Conservation (phyloP, 2,329 filamentous ascomycete species). For the Fusarium ambrosium region DNA sequence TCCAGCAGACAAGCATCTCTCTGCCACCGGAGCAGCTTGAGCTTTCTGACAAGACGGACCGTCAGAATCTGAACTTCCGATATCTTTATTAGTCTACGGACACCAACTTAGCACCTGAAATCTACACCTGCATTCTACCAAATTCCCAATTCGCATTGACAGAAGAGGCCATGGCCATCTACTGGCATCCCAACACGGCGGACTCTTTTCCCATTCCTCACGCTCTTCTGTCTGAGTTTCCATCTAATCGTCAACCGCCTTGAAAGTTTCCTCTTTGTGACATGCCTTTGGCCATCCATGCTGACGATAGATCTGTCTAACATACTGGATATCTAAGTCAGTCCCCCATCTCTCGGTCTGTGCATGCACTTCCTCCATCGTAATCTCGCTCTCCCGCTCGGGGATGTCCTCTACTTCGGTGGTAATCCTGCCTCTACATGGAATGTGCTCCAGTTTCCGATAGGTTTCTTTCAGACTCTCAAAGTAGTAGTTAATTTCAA, state of each 20-base stretch:
- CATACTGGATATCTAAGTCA: slow-evolving; percentile 34
- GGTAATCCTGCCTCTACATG: slow-evolving; percentile 19
- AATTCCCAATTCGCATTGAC: background rate
- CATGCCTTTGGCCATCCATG: slow-evolving; percentile 53
- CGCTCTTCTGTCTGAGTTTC: background rate
- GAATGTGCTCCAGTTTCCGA: slow-evolving; percentile 38
- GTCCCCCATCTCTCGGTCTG: slow-evolving; percentile 21
- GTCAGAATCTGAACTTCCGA: slow-evolving; percentile 34
- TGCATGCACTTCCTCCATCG: slow-evolving; percentile 29
- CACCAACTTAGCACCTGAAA: background rate
- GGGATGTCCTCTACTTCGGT: slow-evolving; percentile 13
- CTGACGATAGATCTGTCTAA: slow-evolving; percentile 46
- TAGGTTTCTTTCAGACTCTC: slow-evolving; percentile 45
- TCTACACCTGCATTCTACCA: background rate
- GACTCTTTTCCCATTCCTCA: background rate
- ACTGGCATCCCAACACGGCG: background rate
- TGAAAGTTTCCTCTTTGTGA: slow-evolving; percentile 43
- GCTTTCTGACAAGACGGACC: slow-evolving; percentile 39
- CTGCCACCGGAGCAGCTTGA: slow-evolving; percentile 4
- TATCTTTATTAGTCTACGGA: slow-evolving; percentile 35
- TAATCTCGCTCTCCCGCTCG: slow-evolving; percentile 16
- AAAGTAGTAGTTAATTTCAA: slow-evolving; percentile 39
- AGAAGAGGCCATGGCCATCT: background rate
- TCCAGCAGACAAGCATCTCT: background rate
- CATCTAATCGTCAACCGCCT: background rate